Evolutionary conservation across 805 yeast species (phyloP), one percentile per base, ranked within the genome.

Genomic region (Pichia cephalocereana): DNA sequence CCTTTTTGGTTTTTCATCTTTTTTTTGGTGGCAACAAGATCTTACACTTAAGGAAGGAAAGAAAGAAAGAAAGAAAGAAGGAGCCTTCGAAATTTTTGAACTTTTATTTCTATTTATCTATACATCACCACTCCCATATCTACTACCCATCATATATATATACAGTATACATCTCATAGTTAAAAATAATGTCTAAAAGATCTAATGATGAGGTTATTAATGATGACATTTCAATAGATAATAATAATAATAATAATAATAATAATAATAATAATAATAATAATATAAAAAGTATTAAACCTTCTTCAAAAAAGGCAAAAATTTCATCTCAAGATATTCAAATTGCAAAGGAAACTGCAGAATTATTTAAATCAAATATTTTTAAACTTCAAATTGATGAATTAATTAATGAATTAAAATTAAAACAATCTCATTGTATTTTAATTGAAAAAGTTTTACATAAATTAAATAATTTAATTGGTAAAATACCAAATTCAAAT

Each of bases 301-400:
- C 19, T 11, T 34, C 36, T 15, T 26, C n/a, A 48, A 44, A 40
- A 48, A 57, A 44, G 44, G 47, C 52, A 27, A 55, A 71, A 54
- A 58, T 80, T 26, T 69, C 85, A 0, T 81, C 93, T 0, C 90
- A 87, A 56, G 96, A 93, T 50, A 80, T 91, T 42, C 96, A 91
- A 58, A 76, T 85, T 3, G 96, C 96, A 0, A 76, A 96, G 57
- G 97, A 90, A 64, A 86, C 97, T 1, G 93, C 95, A 1, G 97
- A 90, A 64, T 69, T 91, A 42, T 93, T 90, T 79, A 88, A 90
- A 61, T 88, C 96, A 9, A 93, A 90, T 66, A 89, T 93, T 47
- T 91, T 93, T 80, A 93, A 93, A 65, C 68, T 93, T 49, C 96
- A 93, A 69, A 89, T 93, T 52, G 98, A 90, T 66, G 98, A 90